Base-by-base conservation (phyloP, 1,284 basidiomycete species). In the Ustilago trichophora region DNA sequence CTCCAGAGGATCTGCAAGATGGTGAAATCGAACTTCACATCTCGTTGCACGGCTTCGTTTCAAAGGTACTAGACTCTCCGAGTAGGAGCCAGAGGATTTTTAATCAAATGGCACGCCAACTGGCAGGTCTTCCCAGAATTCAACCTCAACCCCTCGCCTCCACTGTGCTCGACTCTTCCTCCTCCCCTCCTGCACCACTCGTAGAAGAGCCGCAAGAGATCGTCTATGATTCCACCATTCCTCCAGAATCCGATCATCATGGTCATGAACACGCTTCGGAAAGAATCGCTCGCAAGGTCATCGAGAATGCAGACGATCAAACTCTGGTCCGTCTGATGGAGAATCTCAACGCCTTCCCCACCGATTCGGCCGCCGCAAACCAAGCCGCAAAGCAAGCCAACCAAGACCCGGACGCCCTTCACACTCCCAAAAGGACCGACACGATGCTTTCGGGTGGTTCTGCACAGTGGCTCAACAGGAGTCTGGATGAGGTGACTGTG, bases 31-130 rank as follows among this genome's bases (percentile, higher is more conserved):
- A 72, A 32, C 53, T 72, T 25, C 56, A 65, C 25, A 35, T 72
- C 21, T 49, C 58, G 4, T 26, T 67, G 19, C 51, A 63, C 22
- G 62, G 70, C 46, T 66, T 66, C 19, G 58, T 66, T 18, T 27
- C 63, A 11, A 67, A 57, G 33, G 18, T 27, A 4, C 47, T 63
- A 15, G 54, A 67, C 19, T 27, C 63, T 22, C 68, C 53, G 4
- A 66, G 56, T 24, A 44, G 60, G 21, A 69, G 70, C 31, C 62
- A 70, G 38, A 40, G 70, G 21, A 52, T 72, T 44, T 68, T 70
- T 41, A 68, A 72, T 34, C 70, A 72, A 35, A 72, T 70, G 62
- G 70, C 70, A 4, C 56, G 63, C 13, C 67, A 71, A 29, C 53
- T 71, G 1, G 67, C 70, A 24, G 62, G 62, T 6, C 62, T 71